Percentiles rank a stretch among this genome's conserved stretches.
Conservation (phyloP, 148 eudicot genomes). For the Vaccinium myrtillus region DNA sequence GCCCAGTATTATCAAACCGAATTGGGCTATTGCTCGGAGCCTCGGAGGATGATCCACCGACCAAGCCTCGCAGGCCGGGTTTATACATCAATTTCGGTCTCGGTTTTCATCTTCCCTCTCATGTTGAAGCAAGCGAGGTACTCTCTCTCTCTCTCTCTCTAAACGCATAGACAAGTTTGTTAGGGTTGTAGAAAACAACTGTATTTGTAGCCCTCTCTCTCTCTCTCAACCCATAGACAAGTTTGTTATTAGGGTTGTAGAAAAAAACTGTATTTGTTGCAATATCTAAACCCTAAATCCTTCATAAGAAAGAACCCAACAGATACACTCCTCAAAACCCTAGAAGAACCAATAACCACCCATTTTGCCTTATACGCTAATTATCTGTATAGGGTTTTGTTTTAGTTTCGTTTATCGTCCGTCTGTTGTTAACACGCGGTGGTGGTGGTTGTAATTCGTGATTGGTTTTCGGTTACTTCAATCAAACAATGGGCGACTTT, state of each 20-base stretch:
- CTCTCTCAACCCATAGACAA: neutral
- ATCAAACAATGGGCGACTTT: conserved; percentile 32
- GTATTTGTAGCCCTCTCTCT: conserved; percentile 2
- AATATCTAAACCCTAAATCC: conserved; percentile 8
- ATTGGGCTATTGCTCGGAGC: too few relatives aligned
- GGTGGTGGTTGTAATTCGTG: neutral
- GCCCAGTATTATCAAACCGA: too few relatives aligned
- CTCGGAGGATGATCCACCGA: too few relatives aligned
- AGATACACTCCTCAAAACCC: conserved; percentile 11
- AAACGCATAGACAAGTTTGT: neutral
- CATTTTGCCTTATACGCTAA: neutral
- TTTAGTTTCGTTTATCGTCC: neutral
- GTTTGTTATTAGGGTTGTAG: conserved; percentile 11
- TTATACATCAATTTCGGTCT: too few relatives aligned
- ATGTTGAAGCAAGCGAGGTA: neutral
- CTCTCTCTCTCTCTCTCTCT: neutral
- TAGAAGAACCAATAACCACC: neutral
- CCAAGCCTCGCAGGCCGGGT: too few relatives aligned
- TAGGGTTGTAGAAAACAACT: conserved; percentile 4
- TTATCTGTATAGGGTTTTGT: neutral
- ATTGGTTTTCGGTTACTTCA: neutral
- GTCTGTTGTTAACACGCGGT: neutral
- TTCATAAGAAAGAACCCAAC: conserved; percentile 15
- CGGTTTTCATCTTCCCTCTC: too few relatives aligned
- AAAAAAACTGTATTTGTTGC: neutral